phyloP scores from a whole-genome alignment of 2,329 filamentous ascomycete species.

The Talaromyces marneffei region DNA sequence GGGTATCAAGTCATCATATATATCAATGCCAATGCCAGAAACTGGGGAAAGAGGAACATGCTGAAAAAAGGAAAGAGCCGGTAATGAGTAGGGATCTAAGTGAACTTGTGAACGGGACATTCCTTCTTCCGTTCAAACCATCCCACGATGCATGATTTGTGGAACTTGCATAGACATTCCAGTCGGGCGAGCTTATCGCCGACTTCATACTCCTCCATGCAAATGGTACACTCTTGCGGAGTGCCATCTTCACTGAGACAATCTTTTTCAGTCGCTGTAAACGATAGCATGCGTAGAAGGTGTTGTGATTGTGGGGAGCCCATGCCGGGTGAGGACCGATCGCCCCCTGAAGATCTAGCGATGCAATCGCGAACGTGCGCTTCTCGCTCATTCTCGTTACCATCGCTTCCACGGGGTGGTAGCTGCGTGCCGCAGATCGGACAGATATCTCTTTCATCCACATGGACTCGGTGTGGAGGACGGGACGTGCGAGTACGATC shows the following conservation, averaged over 20 bases:
- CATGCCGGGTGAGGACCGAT: slow-evolving; percentile 16
- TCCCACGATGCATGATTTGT: slow-evolving; percentile 53
- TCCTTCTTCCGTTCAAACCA: slow-evolving; percentile 56
- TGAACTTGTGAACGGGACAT: slow-evolving; percentile 56
- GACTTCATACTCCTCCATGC: slow-evolving; percentile 58
- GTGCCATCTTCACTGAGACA: slow-evolving; percentile 51
- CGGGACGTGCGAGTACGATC: slow-evolving; percentile 8
- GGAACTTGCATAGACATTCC: slow-evolving; percentile 61
- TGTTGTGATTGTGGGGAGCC: slow-evolving; percentile 19
- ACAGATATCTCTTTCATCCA: slow-evolving; percentile 42
- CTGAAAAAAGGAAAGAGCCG: background rate
- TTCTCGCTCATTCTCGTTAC: slow-evolving; percentile 39
- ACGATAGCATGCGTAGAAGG: slow-evolving; percentile 39
- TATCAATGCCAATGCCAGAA: background rate
- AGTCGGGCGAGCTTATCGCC: slow-evolving; percentile 55
- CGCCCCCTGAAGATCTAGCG: slow-evolving; percentile 29
- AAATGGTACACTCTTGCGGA: slow-evolving; percentile 57
- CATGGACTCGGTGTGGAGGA: slow-evolving; percentile 16
- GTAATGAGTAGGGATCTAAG: background rate
- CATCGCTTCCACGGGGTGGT: slow-evolving; percentile 32
- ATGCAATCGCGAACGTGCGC: slow-evolving; percentile 43
- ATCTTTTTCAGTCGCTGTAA: slow-evolving; percentile 59
- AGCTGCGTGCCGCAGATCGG: slow-evolving; percentile 41
- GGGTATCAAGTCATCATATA: slow-evolving; percentile 10
- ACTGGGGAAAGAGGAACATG: background rate